Evolutionary conservation across 2,329 filamentous ascomycete species (phyloP).

Genomic region (Paraconiothyrium brasiliense): DNA sequence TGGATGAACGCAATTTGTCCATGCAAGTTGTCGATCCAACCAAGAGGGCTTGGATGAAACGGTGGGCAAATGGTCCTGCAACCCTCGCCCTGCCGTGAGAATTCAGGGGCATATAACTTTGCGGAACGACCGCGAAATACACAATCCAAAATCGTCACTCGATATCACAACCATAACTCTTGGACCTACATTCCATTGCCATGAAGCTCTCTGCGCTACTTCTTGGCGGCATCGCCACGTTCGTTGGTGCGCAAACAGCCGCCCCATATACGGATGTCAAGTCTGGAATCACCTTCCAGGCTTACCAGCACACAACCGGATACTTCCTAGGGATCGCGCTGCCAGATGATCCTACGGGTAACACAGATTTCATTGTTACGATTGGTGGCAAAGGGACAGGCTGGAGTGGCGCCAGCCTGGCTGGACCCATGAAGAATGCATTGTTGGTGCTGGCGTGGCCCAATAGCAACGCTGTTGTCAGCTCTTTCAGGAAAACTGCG

Average conservation of each 20-base stretch:
- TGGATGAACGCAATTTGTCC: background rate
- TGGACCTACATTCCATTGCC: constrained; percentile 2
- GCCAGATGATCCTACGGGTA: constrained; percentile 51
- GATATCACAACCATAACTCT: background rate
- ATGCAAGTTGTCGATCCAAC: background rate
- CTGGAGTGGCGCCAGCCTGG: constrained; percentile 61
- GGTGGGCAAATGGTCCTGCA: background rate
- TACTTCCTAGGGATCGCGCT: constrained; percentile 62
- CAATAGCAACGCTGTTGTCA: constrained; percentile 56
- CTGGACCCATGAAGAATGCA: constrained; percentile 58
- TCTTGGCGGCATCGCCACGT: constrained; percentile 18
- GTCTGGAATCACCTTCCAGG: constrained; percentile 39
- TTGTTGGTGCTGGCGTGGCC: constrained; percentile 63
- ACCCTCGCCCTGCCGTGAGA: background rate
- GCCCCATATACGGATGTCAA: constrained; percentile 39
- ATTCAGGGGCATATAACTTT: background rate
- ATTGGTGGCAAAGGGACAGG: constrained; percentile 59
- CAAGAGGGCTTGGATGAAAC: background rate
- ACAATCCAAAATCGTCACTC: background rate
- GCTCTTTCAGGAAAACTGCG: constrained; percentile 56
- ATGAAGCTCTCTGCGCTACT: constrained; percentile 35
- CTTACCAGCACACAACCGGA: constrained; percentile 39
- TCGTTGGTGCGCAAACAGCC: constrained; percentile 30
- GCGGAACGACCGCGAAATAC: background rate
- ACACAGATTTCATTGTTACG: constrained; percentile 63